Base-by-base conservation (phyloP, 2,329 filamentous ascomycete genomes). In the Ceratocystis cacaofunesta region DNA sequence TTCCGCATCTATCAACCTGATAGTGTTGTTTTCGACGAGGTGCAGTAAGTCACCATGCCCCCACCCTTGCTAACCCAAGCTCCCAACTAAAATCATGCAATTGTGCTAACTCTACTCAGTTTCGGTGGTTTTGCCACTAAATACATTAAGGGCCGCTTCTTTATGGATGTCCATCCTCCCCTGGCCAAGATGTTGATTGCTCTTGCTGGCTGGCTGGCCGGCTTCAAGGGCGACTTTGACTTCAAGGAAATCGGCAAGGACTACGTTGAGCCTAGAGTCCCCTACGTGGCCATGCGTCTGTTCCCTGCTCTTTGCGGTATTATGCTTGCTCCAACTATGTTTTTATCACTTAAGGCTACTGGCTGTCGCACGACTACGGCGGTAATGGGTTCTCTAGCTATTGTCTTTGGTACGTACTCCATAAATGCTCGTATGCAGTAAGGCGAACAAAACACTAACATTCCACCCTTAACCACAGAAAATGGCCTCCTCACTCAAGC, bases 181-280 rank as follows among this genome's bases (percentile, higher is more conserved):
- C 82, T 99, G 68, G 94, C 94, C 70, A 99, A 99, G 80, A 85
- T 99, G 74, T 85, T 99, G 70, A 92, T 99, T 72, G 95, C 94
- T 63, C 84, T 99, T 68, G 91, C 92, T 69, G 94, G 92, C 71
- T 99, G 89, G 86, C 77, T 96, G 69, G 94, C 92, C 71, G 94
- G 94, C 64, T 99, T 97, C 75, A 84, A 96, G 73, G 94, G 94
- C 69, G 82, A 90, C 69, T 99, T 99, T 74, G 94, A 97, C 76
- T 99, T 99, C 81, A 99, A 97, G 80, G 92, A 99, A 71, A 99
- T 99, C 76, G 94, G 94, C 76, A 96, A 97, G 79, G 94, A 99
- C 76, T 99, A 99, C 74, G 75, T 97, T 69, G 94, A 96, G 77
- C 91, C 94, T 2, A 85, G 86, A 64, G 94, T 99, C 65, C 94